Conservation (phyloP, 1,139 yeast genomes). For the Spathaspora sp. region DNA sequence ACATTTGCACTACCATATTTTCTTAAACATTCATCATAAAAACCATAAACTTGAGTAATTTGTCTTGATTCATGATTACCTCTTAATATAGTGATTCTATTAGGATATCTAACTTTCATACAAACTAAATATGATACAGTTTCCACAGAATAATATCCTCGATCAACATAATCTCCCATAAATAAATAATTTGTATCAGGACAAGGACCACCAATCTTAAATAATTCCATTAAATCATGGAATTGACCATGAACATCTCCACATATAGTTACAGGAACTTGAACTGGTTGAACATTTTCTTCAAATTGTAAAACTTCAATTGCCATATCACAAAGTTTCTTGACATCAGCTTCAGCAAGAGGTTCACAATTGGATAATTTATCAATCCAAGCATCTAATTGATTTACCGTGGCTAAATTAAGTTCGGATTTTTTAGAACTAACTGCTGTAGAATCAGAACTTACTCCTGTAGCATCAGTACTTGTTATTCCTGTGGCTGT, state of each 20-base stretch:
- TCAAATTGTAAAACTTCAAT: slow-evolving; percentile 77
- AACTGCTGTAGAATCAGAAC: background rate
- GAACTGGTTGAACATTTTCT: slow-evolving; percentile 93
- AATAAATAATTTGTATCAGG: slow-evolving; percentile 78
- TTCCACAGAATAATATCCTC: slow-evolving; percentile 92
- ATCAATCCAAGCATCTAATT: slow-evolving; percentile 87
- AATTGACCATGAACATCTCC: slow-evolving; percentile 99
- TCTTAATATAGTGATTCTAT: slow-evolving; percentile 81
- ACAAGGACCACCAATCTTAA: slow-evolving; percentile 88
- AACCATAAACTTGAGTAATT: slow-evolving; percentile 94
- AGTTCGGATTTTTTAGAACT: slow-evolving; percentile 11
- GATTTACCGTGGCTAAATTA: slow-evolving; percentile 41
- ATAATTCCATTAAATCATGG: slow-evolving; percentile 87
- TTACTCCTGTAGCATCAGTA: slow-evolving; percentile 2
- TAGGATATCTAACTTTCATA: slow-evolving; percentile 82
- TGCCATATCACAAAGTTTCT: slow-evolving; percentile 90
- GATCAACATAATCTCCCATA: slow-evolving; percentile 93
- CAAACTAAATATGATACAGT: slow-evolving; percentile 92
- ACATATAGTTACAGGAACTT: slow-evolving; percentile 96
- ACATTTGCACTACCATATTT: slow-evolving; percentile 96
- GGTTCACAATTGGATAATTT: slow-evolving; percentile 80
- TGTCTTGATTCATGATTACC: slow-evolving; percentile 96
- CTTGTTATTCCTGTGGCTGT: slow-evolving; percentile 8
- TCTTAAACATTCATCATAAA: slow-evolving; percentile 84
- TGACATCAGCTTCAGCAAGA: slow-evolving; percentile 90